phyloP scores from a whole-genome alignment of 176 grass and related monocot species.

The Hordeum vulgare region MorexV3_pseudomolecules_assembly NC_058523.1:516033959-516034458 shows the following conservation, averaged over 20 bases:
- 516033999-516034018: not conserved
- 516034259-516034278: constrained; percentile 56
- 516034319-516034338: constrained; percentile 30
- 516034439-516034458: no score
- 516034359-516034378: constrained; percentile 25
- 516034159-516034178: not conserved
- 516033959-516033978: constrained; percentile 14
- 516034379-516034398: not conserved
- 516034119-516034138: not conserved
- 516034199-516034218: not conserved
- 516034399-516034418: constrained; percentile 14
- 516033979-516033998: not conserved
- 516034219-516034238: constrained; percentile 2
- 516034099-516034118: constrained; percentile 16
- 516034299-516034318: constrained; percentile 30
- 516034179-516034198: not conserved
- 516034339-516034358: constrained; percentile 25
- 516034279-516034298: constrained; percentile 29
- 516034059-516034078: not conserved
- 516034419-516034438: not conserved
- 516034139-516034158: not conserved
- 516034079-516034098: constrained; percentile 7
- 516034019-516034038: not conserved
- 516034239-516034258: constrained; percentile 51
- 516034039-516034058: not conserved